phyloP scores from a whole-genome alignment of 495 filamentous ascomycete species.

The Bathelium albidoporum region DNA sequence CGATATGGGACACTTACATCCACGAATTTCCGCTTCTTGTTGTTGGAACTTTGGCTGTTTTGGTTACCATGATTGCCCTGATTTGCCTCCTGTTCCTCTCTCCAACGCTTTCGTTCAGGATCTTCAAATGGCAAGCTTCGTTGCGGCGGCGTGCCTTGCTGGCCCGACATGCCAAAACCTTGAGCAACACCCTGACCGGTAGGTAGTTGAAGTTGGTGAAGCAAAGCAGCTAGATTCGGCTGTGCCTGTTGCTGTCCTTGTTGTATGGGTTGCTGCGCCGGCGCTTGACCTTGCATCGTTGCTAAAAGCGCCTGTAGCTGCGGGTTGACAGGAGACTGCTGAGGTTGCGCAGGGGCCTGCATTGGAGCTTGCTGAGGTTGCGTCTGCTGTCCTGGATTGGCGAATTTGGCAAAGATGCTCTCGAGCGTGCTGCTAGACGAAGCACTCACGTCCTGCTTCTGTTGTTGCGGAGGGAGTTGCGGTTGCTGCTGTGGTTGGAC shows the following conservation, averaged over 20 bases:
- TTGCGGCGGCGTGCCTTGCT: background rate
- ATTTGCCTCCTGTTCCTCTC: background rate
- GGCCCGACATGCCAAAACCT: conserved; percentile 4
- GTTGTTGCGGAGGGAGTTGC: conserved; percentile 25
- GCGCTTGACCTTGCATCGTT: background rate
- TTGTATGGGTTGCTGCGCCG: background rate
- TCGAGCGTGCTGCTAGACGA: conserved; percentile 33
- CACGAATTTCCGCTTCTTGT: conserved; percentile 8
- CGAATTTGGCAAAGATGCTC: conserved; percentile 41
- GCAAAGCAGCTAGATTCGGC: background rate
- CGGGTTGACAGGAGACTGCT: conserved; percentile 3
- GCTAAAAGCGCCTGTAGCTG: conserved; percentile 5
- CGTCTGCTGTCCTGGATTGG: conserved; percentile 16
- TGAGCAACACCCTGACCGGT: background rate
- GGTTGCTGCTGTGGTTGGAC: conserved; percentile 24
- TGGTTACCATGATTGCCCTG: background rate
- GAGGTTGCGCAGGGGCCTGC: background rate
- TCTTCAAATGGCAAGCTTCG: background rate
- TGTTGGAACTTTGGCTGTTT: background rate
- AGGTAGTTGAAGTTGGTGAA: background rate
- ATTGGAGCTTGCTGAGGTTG: conserved; percentile 3
- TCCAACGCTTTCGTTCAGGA: background rate
- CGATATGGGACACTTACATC: conserved; percentile 7
- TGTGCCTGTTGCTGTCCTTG: conserved; percentile 1
- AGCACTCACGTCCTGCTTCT: conserved; percentile 21